Evolutionary conservation across 73 alveolate genomes (phyloP).

Genomic region (Paramecium biaurelia): DNA sequence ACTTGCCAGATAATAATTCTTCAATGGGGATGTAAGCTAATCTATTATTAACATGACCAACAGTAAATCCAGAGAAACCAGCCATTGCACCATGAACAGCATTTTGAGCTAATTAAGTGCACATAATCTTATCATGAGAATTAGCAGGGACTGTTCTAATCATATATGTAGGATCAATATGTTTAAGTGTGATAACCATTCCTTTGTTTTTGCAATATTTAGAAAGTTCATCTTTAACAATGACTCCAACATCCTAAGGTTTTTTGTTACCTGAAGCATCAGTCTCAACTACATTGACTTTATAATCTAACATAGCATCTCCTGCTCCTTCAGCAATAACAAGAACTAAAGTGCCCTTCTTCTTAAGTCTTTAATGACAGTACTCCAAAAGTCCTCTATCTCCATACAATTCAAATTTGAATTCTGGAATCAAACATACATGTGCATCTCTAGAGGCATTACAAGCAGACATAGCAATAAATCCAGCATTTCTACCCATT

Average conservation of each 20-base stretch:
- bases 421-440: slow-evolving; percentile 97
- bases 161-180: slow-evolving; percentile 99
- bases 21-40: slow-evolving; percentile 81
- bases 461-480: slow-evolving; percentile 95
- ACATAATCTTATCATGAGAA: slow-evolving; percentile 95
- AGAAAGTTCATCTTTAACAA: slow-evolving; percentile 82
- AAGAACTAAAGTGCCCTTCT: slow-evolving; percentile 78
- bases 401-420: slow-evolving; percentile 91
- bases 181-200: slow-evolving; percentile 74
- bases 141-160: slow-evolving; percentile 97
- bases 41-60: slow-evolving; percentile 84
- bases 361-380: slow-evolving; percentile 73
- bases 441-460: slow-evolving; percentile 97
- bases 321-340: slow-evolving; percentile 90
- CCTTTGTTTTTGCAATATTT: slow-evolving; percentile 76
- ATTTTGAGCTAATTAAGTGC: slow-evolving; percentile 85
- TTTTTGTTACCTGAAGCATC: slow-evolving; percentile 90
- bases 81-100: slow-evolving; percentile 89
- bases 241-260: slow-evolving; percentile 92
- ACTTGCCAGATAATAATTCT: slow-evolving; percentile 71
- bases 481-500: slow-evolving; percentile 99
- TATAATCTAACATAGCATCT: slow-evolving; percentile 81
- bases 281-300: slow-evolving; percentile 68
- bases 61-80: slow-evolving; percentile 89
- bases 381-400: slow-evolving; percentile 84